Conservation (phyloP, 169 alveolate species). For the Pseudocohnilembus persalinus region DNA sequence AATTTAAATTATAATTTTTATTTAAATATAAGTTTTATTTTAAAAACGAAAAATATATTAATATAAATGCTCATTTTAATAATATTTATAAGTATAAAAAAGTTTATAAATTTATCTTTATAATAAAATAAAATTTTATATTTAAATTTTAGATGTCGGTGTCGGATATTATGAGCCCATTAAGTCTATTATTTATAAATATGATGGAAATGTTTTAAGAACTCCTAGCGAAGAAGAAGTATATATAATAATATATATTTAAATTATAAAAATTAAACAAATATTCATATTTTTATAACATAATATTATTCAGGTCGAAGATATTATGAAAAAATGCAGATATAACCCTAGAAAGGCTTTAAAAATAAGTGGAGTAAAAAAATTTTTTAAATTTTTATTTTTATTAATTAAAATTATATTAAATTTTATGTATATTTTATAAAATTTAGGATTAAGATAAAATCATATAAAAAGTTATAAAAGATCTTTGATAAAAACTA, state of each 20-base stretch:
- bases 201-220: slow-evolving; percentile 59
- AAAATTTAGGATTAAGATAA: neutral
- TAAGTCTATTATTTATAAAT: slow-evolving; percentile 60
- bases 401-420: too few relatives aligned
- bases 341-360: slow-evolving; percentile 56
- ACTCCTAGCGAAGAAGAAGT: slow-evolving; percentile 66
- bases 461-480: neutral
- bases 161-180: slow-evolving; percentile 82
- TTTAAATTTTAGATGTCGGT: slow-evolving; percentile 63
- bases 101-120: too few relatives aligned
- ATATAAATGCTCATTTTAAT: too few relatives aligned
- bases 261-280: neutral
- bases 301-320: slow-evolving; percentile 3
- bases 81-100: too few relatives aligned
- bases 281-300: neutral
- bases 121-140: neutral
- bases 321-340: slow-evolving; percentile 63
- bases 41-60: too few relatives aligned
- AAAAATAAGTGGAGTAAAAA: slow-evolving; percentile 29
- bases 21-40: too few relatives aligned
- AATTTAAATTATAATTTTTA: neutral
- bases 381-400: too few relatives aligned
- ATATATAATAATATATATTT: slow-evolving; percentile 2
- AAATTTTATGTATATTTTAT: too few relatives aligned
- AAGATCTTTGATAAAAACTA: neutral